A percentile compares a stretch with the other conserved stretches of the same genome.
Conservation (phyloP, 2,329 filamentous ascomycete species). For the Colletotrichum graminicola region DNA sequence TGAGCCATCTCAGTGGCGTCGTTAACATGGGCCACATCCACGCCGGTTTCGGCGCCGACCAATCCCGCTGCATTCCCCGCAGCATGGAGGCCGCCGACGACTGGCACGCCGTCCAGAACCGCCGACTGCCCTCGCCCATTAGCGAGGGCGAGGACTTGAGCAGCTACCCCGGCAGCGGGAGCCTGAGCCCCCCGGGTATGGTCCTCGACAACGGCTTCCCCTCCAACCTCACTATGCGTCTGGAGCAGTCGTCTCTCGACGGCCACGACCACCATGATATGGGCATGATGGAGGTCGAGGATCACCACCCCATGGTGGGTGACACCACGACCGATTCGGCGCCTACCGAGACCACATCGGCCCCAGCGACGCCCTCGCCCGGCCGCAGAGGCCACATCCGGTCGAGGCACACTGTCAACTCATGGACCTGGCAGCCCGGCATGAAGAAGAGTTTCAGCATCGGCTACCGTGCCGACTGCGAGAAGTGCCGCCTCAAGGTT, state of each 20-base stretch:
- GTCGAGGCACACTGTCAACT: conserved; percentile 70
- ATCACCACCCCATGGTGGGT: conserved; percentile 10
- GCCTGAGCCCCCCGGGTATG: conserved; percentile 52
- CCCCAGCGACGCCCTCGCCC: conserved; percentile 55
- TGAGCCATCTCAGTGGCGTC: conserved; percentile 52
- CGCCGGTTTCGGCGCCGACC: conserved; percentile 50
- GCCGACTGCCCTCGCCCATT: conserved; percentile 70
- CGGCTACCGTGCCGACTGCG: conserved; percentile 82
- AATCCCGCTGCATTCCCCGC: conserved; percentile 62
- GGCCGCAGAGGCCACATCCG: conserved; percentile 68
- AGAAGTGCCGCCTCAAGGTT: conserved; percentile 80
- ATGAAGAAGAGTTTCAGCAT: conserved; percentile 82
- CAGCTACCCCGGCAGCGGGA: conserved; percentile 44
- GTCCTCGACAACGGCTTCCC: conserved; percentile 50
- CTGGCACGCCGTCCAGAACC: conserved; percentile 66
- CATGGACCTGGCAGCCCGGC: conserved; percentile 71
- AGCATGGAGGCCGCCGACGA: conserved; percentile 59
- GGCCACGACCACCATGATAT: conserved; percentile 41
- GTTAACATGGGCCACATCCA: conserved; percentile 57
- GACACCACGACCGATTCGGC: conserved; percentile 22
- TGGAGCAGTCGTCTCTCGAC: conserved; percentile 46
- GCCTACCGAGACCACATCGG: conserved; percentile 46
- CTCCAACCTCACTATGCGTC: conserved; percentile 52
- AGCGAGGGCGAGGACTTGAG: conserved; percentile 65
- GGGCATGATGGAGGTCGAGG: conserved; percentile 52